Conservation (phyloP, 2,329 filamentous ascomycete genomes). For the Penicillium concentricum region DNA sequence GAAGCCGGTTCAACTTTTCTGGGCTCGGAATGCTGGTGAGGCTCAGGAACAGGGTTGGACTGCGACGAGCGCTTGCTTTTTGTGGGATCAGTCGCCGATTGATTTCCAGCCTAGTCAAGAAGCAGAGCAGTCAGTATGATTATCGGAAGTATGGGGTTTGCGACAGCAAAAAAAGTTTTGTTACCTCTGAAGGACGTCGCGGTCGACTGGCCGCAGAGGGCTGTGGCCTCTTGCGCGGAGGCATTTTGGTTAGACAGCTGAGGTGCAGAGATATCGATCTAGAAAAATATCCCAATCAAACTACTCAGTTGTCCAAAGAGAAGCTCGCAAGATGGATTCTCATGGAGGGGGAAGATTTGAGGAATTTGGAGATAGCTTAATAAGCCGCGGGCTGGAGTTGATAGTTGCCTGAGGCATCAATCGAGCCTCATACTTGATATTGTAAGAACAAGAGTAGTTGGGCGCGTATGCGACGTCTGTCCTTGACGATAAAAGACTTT, state of each 20-base stretch:
- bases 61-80: constrained; percentile 31
- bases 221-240: constrained; percentile 39
- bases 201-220: constrained; percentile 27
- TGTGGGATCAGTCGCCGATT: constrained; percentile 22
- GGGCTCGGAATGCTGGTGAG: constrained; percentile 18
- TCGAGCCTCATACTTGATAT: not conserved
- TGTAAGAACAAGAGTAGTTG: not conserved
- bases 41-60: constrained; percentile 23
- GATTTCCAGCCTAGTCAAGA: constrained; percentile 1
- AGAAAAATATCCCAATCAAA: constrained; percentile 6
- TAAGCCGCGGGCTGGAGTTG: constrained; percentile 3
- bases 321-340: constrained; percentile 5
- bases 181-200: constrained; percentile 34
- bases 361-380: constrained; percentile 27
- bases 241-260: constrained; percentile 29
- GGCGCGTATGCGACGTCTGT: not conserved
- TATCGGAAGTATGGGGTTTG: not conserved
- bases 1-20: constrained; percentile 18
- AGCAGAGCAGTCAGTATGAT: constrained; percentile 8
- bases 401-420: constrained; percentile 15
- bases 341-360: constrained; percentile 26
- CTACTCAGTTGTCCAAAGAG: constrained; percentile 6
- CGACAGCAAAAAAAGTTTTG: constrained; percentile 28
- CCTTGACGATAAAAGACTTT: too few species aligned
- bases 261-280: not conserved